Base-by-base conservation (phyloP, 2,329 filamentous ascomycete genomes). In the Ascochyta koolunga region DNA sequence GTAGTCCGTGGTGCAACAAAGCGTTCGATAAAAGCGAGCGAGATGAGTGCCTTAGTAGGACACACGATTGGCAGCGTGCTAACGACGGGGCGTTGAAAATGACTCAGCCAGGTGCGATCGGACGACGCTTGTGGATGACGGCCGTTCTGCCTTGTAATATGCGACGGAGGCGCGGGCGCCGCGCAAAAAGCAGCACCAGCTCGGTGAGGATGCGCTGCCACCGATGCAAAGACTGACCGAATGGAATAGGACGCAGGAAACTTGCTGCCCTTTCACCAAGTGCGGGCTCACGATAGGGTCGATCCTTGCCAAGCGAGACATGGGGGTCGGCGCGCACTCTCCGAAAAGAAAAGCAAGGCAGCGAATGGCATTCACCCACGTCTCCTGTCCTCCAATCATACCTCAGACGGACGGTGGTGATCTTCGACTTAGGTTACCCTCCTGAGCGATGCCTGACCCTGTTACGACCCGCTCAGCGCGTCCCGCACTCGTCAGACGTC, bases 381-480 rank as follows among this genome's bases (percentile, higher is more conserved):
- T 22, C 19, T 9, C 31, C 2, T 33, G 9, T 15, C 44, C n/a
- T 41, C 68, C 65, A 69, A 69, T 71, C 41, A 58, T 16, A 38
- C 36, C n/a, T 11, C 16, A 41, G 35, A 50, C 24, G 50, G 8
- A 19, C 21, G 32, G 10, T 27, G 25, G 39, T 53, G 66, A 72
- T 70, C 58, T 43, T 38, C 69, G 58, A 59, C 56, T 44, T 59
- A 50, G 41, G 58, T 68, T 68, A 65, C 68, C 70, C 63, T 65
- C 64, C 60, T 66, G 55, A 58, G 59, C 59, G 48, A 59, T 54
- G 56, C 62, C 55, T 66, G 54, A 61, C 50, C 59, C 58, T 60
- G 49, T 46, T 47, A 55, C 54, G 53, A 61, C 62, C 44, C 59
- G 61, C 60, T 56, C 54, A 62, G 52, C 57, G 54, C 51, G 56